Percentiles rank a stretch among this genome's conserved stretches.
These are phyloP conservation scores for Gynochthodes officinalis DNA, from an alignment of 257 asterid genomes.

Conservation along the genomic window DNA sequence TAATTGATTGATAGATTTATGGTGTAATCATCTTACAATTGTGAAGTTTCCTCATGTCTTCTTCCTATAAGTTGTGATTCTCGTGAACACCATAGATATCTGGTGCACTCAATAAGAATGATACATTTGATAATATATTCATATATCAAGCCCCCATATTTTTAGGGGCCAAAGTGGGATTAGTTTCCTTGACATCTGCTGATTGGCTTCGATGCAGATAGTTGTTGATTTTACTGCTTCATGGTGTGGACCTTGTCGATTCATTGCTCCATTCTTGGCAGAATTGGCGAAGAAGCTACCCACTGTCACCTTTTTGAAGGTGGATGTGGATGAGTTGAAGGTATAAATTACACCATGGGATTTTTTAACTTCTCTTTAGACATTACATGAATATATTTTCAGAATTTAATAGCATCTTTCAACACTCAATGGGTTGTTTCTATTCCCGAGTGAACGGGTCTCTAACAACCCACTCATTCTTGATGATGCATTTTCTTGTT, in stretches of 20 bases:
- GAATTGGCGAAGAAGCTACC: slow-evolving; percentile 85
- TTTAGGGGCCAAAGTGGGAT: no score
- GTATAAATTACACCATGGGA: slow-evolving; percentile 22
- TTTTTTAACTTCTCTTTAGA: not conserved
- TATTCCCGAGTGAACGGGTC: not conserved
- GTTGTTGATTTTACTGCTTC: slow-evolving; percentile 95
- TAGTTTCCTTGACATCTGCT: not conserved
- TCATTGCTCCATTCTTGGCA: slow-evolving; percentile 80
- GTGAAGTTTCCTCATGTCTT: not conserved
- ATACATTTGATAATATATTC: not conserved
- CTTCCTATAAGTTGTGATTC: not conserved
- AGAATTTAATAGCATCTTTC: not conserved
- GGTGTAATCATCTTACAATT: not conserved
- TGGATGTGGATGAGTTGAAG: slow-evolving; percentile 85
- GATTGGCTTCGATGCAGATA: slow-evolving; percentile 35
- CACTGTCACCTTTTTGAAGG: slow-evolving; percentile 69
- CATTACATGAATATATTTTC: not conserved
- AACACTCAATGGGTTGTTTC: not conserved
- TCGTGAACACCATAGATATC: no score
- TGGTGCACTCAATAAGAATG: not conserved
- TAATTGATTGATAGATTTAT: not conserved
- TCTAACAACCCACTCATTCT: not conserved
- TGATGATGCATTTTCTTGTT: not conserved
- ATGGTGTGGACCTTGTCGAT: slow-evolving; percentile 94
- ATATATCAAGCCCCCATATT: not conserved